These are phyloP conservation scores for Fusarium penzigii DNA, from an alignment of 2,329 filamentous ascomycete species.

Conservation along the genomic window DNA sequence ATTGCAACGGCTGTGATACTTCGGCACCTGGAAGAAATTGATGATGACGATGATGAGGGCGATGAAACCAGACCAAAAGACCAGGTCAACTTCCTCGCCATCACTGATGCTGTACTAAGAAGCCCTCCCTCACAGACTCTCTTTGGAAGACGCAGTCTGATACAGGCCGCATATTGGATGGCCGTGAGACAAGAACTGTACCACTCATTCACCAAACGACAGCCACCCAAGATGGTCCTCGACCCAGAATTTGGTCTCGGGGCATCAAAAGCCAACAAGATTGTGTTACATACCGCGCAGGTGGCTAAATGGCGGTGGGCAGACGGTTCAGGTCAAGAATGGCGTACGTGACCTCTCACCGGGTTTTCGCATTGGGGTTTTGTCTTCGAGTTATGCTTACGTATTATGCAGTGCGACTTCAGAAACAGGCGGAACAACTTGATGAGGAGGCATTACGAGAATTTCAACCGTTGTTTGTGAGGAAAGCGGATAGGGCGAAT, in stretches of 20 bases:
- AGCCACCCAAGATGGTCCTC: slow-evolving; percentile 40
- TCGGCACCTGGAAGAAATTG: slow-evolving; percentile 43
- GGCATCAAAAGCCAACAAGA: slow-evolving; percentile 40
- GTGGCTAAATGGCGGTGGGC: slow-evolving; percentile 44
- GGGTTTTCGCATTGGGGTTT: too few species aligned
- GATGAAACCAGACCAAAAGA: slow-evolving; percentile 14
- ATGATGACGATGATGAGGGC: slow-evolving; percentile 36
- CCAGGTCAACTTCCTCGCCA: slow-evolving; percentile 42
- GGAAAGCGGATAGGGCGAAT: slow-evolving; percentile 35
- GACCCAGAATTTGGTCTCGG: slow-evolving; percentile 36
- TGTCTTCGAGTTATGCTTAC: too few species aligned
- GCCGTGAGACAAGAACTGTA: slow-evolving; percentile 43
- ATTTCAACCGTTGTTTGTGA: slow-evolving; percentile 37
- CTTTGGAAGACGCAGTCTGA: slow-evolving; percentile 38
- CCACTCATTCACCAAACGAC: slow-evolving; percentile 40
- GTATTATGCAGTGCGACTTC: slow-evolving; percentile 31
- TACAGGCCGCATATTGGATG: slow-evolving; percentile 45
- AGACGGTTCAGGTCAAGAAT: slow-evolving; percentile 37
- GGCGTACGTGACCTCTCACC: slow-evolving; percentile 31
- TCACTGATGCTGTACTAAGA: slow-evolving; percentile 41
- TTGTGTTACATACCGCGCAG: slow-evolving; percentile 43
- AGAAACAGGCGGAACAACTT: slow-evolving; percentile 38
- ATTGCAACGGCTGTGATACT: slow-evolving; percentile 43
- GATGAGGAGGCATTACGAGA: slow-evolving; percentile 35
- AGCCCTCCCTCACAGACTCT: slow-evolving; percentile 39